phyloP scores from a whole-genome alignment of 1,284 basidiomycete species.

The Albatrellus sp. region DNA sequence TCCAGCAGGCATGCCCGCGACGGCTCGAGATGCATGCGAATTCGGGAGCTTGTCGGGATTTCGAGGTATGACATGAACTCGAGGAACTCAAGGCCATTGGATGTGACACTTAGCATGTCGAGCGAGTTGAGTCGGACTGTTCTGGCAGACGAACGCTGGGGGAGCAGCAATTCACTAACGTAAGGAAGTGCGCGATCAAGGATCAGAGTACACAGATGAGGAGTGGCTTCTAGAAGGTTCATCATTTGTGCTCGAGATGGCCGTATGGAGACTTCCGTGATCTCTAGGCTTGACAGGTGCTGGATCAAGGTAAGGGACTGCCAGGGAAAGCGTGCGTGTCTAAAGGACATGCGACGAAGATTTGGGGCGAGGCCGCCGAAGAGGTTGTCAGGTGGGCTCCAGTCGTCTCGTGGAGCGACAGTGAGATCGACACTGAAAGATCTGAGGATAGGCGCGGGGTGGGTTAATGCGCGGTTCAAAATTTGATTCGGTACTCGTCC shows the following conservation, averaged over 20 bases:
- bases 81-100: not conserved
- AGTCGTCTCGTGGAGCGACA: not conserved
- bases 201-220: not conserved
- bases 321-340: not conserved
- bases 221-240: not conserved
- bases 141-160: no score
- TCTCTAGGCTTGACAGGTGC: not conserved
- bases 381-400: not conserved
- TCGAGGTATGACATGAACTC: not conserved
- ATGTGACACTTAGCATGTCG: not conserved
- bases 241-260: not conserved
- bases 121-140: no score
- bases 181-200: not conserved
- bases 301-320: not conserved
- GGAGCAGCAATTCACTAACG: no score
- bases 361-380: not conserved
- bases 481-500: not conserved
- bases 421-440: no score
- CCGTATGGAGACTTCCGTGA: not conserved
- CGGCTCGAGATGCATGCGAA: no score
- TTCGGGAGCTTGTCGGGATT: not conserved
- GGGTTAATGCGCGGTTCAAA: not conserved
- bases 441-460: no score
- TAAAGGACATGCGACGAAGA: not conserved
- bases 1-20: no score